Conservation (phyloP, 1,139 yeast species). For the Blastobotrys indianensis region DNA sequence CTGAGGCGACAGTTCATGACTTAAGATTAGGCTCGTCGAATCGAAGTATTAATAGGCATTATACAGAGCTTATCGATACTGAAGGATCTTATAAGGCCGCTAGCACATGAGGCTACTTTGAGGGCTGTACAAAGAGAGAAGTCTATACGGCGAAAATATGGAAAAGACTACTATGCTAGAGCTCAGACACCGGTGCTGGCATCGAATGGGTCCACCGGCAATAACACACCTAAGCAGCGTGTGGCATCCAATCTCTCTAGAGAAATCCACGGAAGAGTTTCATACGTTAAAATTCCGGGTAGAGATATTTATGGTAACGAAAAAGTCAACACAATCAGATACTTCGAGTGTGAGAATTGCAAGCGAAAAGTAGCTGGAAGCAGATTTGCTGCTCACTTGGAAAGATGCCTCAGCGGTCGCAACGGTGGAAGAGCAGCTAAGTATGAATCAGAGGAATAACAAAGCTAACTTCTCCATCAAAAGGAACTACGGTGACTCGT, state of each 20-base stretch:
- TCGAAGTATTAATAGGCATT: background rate
- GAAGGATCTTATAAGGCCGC: slow-evolving; percentile 37
- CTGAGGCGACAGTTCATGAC: background rate
- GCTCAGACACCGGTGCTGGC: slow-evolving; percentile 18
- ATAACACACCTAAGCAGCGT: slow-evolving; percentile 12
- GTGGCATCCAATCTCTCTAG: background rate
- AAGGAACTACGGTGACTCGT: slow-evolving; percentile 5
- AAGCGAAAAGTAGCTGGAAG: slow-evolving; percentile 83
- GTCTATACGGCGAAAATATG: slow-evolving; percentile 28
- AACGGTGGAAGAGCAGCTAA: slow-evolving; percentile 23
- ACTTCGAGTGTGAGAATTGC: slow-evolving; percentile 77
- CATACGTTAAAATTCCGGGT: slow-evolving; percentile 33
- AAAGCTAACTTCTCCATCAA: background rate
- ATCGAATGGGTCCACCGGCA: background rate
- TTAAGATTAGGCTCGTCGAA: background rate
- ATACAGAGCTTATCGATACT: slow-evolving; percentile 32
- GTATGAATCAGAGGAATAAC: slow-evolving; percentile 3
- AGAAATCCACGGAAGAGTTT: slow-evolving; percentile 28
- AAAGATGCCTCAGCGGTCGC: slow-evolving; percentile 70
- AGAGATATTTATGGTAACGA: slow-evolving; percentile 48
- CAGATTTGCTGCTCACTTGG: slow-evolving; percentile 87
- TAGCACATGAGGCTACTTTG: slow-evolving; percentile 41
- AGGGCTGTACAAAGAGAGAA: slow-evolving; percentile 40
- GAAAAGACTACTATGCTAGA: slow-evolving; percentile 25
- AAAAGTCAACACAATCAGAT: slow-evolving; percentile 41